These are phyloP conservation scores for Coemansia sp. DNA, from an alignment of 192 early-diverging fungal species.

Conservation along the genomic window DNA sequence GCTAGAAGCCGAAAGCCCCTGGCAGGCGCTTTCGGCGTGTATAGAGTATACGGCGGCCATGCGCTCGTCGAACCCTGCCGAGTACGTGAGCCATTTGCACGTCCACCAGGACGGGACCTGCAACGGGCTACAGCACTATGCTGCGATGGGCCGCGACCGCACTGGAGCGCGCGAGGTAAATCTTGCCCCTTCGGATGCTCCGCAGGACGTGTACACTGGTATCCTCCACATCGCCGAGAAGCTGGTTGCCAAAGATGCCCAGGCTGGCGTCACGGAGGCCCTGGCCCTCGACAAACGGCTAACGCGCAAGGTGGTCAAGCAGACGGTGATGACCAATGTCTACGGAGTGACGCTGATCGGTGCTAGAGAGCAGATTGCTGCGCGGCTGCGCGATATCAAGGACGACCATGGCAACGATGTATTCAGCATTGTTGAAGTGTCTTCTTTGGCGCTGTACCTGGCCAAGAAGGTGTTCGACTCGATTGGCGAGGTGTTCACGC, in stretches of 20 bases:
- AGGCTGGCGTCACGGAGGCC: constrained; percentile 56
- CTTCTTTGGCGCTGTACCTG: constrained; percentile 60
- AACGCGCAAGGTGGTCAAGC: constrained; percentile 93
- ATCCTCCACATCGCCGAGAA: constrained; percentile 72
- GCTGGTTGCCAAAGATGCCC: constrained; percentile 63
- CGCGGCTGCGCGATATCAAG: constrained; percentile 72
- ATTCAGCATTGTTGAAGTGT: constrained; percentile 19
- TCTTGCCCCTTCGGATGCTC: constrained; percentile 70
- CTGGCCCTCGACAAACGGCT: constrained; percentile 62
- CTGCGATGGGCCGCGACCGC: constrained; percentile 88
- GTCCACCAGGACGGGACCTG: constrained; percentile 98
- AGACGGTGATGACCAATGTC: constrained; percentile 99
- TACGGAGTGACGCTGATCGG: constrained; percentile 98
- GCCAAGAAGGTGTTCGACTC: constrained; percentile 78
- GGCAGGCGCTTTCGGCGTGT: constrained; percentile 91
- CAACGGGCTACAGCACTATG: constrained; percentile 98
- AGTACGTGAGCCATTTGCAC: constrained; percentile 68
- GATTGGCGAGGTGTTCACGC: constrained; percentile 83
- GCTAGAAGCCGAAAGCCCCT: constrained; percentile 83
- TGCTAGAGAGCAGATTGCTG: constrained; percentile 78
- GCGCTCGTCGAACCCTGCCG: constrained; percentile 62
- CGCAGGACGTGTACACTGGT: constrained; percentile 89
- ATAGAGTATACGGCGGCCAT: constrained; percentile 73
- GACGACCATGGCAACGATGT: constrained; percentile 65
- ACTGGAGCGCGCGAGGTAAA: constrained; percentile 87